Evolutionary conservation across 345 rosid genomes (phyloP).

Genomic region (Gossypium bickii): DNA sequence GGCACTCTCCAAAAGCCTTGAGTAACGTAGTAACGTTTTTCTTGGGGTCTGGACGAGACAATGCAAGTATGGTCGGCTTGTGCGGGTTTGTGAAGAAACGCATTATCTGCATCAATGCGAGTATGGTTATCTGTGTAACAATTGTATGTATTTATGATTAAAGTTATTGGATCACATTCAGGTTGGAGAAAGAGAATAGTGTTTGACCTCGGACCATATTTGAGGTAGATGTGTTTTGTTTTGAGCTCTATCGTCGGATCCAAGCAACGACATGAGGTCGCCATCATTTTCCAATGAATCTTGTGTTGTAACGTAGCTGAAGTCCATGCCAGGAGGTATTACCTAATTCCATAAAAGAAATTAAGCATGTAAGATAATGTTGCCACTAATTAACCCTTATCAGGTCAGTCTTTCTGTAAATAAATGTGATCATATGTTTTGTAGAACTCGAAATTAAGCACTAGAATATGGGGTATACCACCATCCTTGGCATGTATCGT

Average conservation of each 20-base stretch:
- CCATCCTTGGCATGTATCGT: constrained; percentile 63
- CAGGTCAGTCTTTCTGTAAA: neutral
- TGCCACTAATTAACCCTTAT: neutral
- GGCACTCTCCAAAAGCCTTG: constrained; percentile 90
- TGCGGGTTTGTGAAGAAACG: constrained; percentile 87
- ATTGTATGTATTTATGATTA: neutral
- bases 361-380: constrained; percentile 3
- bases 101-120: constrained; percentile 50
- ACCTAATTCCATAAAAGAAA: constrained; percentile 31
- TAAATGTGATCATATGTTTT: neutral
- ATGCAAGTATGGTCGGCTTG: constrained; percentile 82
- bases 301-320: constrained; percentile 50
- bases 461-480: constrained; percentile 34
- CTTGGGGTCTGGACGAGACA: constrained; percentile 92
- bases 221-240: constrained; percentile 67
- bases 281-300: constrained; percentile 49
- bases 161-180: neutral
- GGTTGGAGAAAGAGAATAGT: constrained; percentile 9
- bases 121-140: neutral
- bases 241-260: constrained; percentile 52
- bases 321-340: constrained; percentile 73
- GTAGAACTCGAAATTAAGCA: neutral
- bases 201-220: constrained; percentile 76
- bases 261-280: constrained; percentile 51
- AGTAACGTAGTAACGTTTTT: constrained; percentile 83